A percentile compares a stretch with the other conserved stretches of the same genome.
phyloP scores from a whole-genome alignment of 2,329 filamentous ascomycete species.

The Blumeria graminis region DNA sequence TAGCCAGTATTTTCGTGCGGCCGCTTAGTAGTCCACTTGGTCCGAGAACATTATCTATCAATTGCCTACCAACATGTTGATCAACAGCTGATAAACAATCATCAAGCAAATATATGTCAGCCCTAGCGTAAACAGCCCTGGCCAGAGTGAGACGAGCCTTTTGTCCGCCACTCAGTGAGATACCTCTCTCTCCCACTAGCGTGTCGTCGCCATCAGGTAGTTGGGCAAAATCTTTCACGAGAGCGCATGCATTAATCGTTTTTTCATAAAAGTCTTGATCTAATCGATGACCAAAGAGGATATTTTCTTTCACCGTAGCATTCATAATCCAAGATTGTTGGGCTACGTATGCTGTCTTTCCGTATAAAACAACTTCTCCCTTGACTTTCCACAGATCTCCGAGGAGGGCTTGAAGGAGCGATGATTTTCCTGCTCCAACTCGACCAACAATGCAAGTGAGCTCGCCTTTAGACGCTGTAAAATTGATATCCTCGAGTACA shows the following conservation, averaged over 20 bases:
- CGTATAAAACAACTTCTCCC: conserved; percentile 62
- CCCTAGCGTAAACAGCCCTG: conserved; percentile 80
- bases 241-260: conserved; percentile 74
- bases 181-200: conserved; percentile 86
- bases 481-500: conserved; percentile 62
- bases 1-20: conserved; percentile 83
- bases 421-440: conserved; percentile 90
- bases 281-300: conserved; percentile 84
- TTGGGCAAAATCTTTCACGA: conserved; percentile 73
- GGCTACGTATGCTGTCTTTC: conserved; percentile 70
- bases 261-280: conserved; percentile 86
- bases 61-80: conserved; percentile 82
- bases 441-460: conserved; percentile 80
- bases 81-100: conserved; percentile 95
- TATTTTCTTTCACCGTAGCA: conserved; percentile 89
- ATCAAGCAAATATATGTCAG: conserved; percentile 89
- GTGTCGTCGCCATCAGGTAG: conserved; percentile 92
- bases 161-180: conserved; percentile 85
- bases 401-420: conserved; percentile 64
- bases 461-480: conserved; percentile 76
- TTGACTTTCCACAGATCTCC: conserved; percentile 81
- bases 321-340: conserved; percentile 96
- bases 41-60: conserved; percentile 86
- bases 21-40: conserved; percentile 55
- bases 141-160: conserved; percentile 85